Percentiles rank a stretch among this genome's conserved stretches.
phyloP scores from a whole-genome alignment of 148 eudicot species.

The Rhododendron kiyosumense region DNA sequence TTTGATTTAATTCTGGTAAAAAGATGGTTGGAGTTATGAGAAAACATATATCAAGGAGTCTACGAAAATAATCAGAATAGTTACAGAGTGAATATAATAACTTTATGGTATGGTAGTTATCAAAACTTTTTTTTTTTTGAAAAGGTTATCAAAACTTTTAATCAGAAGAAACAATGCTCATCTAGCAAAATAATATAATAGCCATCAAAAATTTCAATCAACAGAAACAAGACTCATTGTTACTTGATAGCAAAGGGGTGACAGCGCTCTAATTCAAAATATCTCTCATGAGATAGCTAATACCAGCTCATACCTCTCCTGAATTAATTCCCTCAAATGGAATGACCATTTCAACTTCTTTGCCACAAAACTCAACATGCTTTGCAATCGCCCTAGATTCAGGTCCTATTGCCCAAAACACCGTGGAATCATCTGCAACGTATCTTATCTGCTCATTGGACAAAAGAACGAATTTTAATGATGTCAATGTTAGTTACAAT shows the following conservation, averaged over 20 bases:
- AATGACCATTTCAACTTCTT: conserved; percentile 72
- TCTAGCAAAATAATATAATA: neutral
- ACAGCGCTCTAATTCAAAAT: neutral
- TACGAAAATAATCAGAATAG: neutral
- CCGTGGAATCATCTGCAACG: conserved; percentile 72
- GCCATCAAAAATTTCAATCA: no score
- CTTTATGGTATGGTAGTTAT: no score
- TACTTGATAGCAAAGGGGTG: no score
- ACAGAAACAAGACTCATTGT: no score
- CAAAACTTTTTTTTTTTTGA: no score
- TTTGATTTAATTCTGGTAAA: neutral
- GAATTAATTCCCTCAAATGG: conserved; percentile 71
- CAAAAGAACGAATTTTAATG: neutral
- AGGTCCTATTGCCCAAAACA: conserved; percentile 87
- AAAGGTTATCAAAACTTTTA: neutral
- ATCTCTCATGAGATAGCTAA: neutral
- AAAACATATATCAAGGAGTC: neutral
- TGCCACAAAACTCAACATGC: conserved; percentile 27
- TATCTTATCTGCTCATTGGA: conserved; percentile 55
- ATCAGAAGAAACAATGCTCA: neutral
- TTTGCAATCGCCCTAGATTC: conserved; percentile 62
- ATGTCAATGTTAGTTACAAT: no score
- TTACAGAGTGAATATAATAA: no score
- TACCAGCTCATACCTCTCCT: conserved; percentile 52
- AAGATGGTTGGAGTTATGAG: no score